phyloP scores from a whole-genome alignment of 371 early-diverging fungal species.

The Mucor plumbeus region DNA sequence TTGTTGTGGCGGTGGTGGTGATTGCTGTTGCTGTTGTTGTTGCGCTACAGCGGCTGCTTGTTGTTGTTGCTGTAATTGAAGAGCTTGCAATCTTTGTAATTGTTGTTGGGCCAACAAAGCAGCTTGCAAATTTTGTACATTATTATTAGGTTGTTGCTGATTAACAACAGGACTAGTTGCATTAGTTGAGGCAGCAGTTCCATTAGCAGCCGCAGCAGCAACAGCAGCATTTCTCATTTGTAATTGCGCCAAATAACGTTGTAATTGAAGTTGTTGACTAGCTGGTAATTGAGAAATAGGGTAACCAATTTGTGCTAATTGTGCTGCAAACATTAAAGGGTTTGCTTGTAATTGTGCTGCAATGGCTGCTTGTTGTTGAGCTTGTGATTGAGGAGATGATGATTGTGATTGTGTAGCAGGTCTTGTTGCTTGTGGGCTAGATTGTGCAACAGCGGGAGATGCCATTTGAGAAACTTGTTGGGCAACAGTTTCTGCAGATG shows the following conservation, averaged over 20 bases:
- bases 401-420: slow-evolving; percentile 25
- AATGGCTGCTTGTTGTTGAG: slow-evolving; percentile 28
- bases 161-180: slow-evolving; percentile 6
- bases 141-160: not conserved
- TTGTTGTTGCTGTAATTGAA: slow-evolving; percentile 14
- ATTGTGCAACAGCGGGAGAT: slow-evolving; percentile 20
- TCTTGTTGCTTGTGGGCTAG: slow-evolving; percentile 19
- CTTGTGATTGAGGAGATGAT: slow-evolving; percentile 29
- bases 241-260: slow-evolving; percentile 46
- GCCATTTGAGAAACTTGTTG: slow-evolving; percentile 29
- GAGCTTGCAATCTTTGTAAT: slow-evolving; percentile 14
- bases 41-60: not conserved
- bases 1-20: not conserved
- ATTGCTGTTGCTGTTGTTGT: slow-evolving; percentile 11
- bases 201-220: slow-evolving; percentile 25
- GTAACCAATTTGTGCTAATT: slow-evolving; percentile 53
- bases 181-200: not conserved
- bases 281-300: slow-evolving; percentile 46
- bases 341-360: slow-evolving; percentile 38
- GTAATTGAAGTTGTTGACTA: slow-evolving; percentile 46
- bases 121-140: slow-evolving; percentile 20
- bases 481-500: slow-evolving; percentile 15
- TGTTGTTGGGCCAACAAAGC: slow-evolving; percentile 23
- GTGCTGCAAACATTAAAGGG: slow-evolving; percentile 44
- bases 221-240: slow-evolving; percentile 46